Base-by-base conservation (phyloP, 2,329 filamentous ascomycete species). In the Lachnellula subtilissima region DNA sequence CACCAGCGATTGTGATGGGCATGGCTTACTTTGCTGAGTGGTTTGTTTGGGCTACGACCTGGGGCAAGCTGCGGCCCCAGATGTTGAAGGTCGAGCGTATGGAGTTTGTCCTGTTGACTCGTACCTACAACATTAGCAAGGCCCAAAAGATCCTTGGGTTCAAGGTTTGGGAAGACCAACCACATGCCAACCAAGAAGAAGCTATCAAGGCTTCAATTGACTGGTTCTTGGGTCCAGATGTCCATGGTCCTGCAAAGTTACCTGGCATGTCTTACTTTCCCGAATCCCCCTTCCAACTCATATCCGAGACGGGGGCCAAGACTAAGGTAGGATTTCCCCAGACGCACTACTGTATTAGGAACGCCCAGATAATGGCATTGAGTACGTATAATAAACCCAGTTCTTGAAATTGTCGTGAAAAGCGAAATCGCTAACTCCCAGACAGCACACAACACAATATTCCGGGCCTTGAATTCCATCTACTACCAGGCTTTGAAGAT, bases 381-480 rank as follows among this genome's bases (percentile, higher is more conserved):
- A 65, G 42, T 45, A 45, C 5, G 42, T 45, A 19, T 45, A 12
- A 42, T 15, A 9, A 15, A 25, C 9, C 3, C 23, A 12, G 9
- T 23, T 22, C 12, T 11, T 22, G 23, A 7, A 19, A 8, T 15
- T 40, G 9, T 11, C 28, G 28, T 28, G 9, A 32, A 32, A 32
- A 11, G 11, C 28, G 28, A 2, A 32, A 3, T 32, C 28, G 42
- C 42, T 45, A 12, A 45, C 19, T 12, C 19, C 19, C 11, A 17
- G 11, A 45, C 11, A 45, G 42, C 63, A 6, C 62, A 67, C 54
- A 71, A 72, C 49, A 64, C 63, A 4, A 56, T 70, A 37, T 66
- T 69, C 58, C 65, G 69, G 1, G 68, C 68, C n/a, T 58, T 72
- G 23, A 68, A 72, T 43, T 54, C 67, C 48, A 67, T 73, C 40